phyloP scores from a whole-genome alignment of 2,329 filamentous ascomycete species.

The Fusarium vanettenii region DNA sequence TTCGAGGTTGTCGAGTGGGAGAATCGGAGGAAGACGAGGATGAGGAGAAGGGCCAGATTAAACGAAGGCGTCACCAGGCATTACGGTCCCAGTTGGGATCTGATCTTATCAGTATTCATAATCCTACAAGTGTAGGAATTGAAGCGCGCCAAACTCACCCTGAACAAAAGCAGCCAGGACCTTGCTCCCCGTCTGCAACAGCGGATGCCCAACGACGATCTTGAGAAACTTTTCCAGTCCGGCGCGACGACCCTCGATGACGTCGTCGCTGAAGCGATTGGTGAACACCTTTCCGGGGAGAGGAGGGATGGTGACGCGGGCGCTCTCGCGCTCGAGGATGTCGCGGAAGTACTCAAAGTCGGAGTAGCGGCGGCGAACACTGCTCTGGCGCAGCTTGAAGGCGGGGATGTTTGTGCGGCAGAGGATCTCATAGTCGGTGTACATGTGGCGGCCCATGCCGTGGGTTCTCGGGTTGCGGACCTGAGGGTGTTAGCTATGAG shows the following conservation, averaged over 20 bases:
- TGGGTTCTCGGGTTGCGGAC: slow-evolving; percentile 94
- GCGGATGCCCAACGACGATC: slow-evolving; percentile 96
- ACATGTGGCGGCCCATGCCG: slow-evolving; percentile 95
- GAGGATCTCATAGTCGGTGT: slow-evolving; percentile 98
- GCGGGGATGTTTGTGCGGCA: slow-evolving; percentile 98
- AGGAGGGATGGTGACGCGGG: slow-evolving; percentile 94
- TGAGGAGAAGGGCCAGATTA: slow-evolving; percentile 38
- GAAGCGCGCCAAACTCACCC: slow-evolving; percentile 68
- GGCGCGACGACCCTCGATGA: slow-evolving; percentile 93
- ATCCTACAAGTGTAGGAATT: not conserved
- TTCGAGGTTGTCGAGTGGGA: slow-evolving; percentile 34
- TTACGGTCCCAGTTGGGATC: slow-evolving; percentile 93
- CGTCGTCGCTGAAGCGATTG: slow-evolving; percentile 97
- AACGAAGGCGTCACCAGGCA: slow-evolving; percentile 73
- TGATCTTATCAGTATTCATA: slow-evolving; percentile 46
- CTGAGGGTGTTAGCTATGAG: slow-evolving; percentile 56
- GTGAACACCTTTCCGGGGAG: slow-evolving; percentile 98
- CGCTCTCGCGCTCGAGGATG: slow-evolving; percentile 94
- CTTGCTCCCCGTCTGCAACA: slow-evolving; percentile 97
- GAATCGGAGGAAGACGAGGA: slow-evolving; percentile 24
- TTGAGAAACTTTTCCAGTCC: slow-evolving; percentile 95
- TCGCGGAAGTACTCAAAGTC: slow-evolving; percentile 99
- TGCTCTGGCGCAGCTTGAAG: slow-evolving; percentile 92
- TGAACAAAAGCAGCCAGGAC: slow-evolving; percentile 97
- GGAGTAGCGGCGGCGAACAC: slow-evolving; percentile 92